phyloP scores from a whole-genome alignment of 2,329 filamentous ascomycete genomes.

The Incumbomyces lentus region DNA sequence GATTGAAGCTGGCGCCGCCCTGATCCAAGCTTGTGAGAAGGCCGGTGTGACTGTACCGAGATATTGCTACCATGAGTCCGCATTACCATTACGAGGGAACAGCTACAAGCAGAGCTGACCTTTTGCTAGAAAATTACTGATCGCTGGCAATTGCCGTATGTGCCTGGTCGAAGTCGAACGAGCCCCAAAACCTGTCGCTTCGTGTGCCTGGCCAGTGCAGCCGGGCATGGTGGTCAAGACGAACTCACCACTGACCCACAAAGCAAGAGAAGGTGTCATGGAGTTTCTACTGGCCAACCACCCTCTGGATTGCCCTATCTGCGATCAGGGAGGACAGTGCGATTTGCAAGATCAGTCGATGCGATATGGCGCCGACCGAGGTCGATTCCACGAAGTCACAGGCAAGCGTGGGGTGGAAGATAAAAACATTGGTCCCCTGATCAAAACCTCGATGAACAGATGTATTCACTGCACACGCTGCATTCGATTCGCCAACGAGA shows the following conservation, averaged over 20 bases:
- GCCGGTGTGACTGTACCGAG: constrained; percentile 82
- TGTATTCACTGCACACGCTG: constrained; percentile 99
- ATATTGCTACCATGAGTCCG: constrained; percentile 98
- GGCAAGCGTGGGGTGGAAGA: constrained; percentile 98
- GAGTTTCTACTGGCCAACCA: constrained; percentile 96
- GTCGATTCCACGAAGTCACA: constrained; percentile 87
- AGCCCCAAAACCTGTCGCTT: constrained; percentile 93
- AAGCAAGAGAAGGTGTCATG: constrained; percentile 97
- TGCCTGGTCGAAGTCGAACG: constrained; percentile 96
- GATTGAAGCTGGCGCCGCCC: constrained; percentile 91
- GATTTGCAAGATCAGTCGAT: constrained; percentile 99
- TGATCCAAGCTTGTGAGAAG: constrained; percentile 99
- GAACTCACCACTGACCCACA: constrained; percentile 89
- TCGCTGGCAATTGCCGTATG: constrained; percentile 99
- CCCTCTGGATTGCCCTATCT: constrained; percentile 91
- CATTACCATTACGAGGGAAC: constrained; percentile 21
- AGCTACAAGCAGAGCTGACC: constrained; percentile 1
- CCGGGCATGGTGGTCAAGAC: constrained; percentile 99
- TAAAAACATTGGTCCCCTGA: constrained; percentile 95
- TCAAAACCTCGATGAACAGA: constrained; percentile 99
- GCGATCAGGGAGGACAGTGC: constrained; percentile 97
- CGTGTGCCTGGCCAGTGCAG: constrained; percentile 97
- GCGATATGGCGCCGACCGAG: constrained; percentile 92
- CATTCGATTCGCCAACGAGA: constrained; percentile 93
- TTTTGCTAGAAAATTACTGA: constrained; percentile 75